phyloP scores from a whole-genome alignment of 208 protist species.

The Crithidia acanthocephali region DNA sequence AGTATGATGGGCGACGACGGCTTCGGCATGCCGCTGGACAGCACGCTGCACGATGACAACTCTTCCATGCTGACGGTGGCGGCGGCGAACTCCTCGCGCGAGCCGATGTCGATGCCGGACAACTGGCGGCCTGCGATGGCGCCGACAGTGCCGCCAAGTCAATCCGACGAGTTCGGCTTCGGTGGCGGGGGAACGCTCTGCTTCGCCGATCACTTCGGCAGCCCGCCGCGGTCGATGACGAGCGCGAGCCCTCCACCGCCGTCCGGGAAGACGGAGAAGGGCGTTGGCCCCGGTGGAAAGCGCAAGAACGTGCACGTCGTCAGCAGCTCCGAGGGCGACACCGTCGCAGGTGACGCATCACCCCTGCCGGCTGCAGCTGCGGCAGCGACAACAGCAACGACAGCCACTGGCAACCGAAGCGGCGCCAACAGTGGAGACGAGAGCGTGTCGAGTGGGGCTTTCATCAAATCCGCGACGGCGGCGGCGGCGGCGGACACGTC shows the following conservation, averaged over 20 bases:
- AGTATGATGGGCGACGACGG: constrained; percentile 15
- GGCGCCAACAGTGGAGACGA: neutral
- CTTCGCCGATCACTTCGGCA: constrained; percentile 13
- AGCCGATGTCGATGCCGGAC: constrained; percentile 31
- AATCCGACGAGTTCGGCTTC: constrained; percentile 17
- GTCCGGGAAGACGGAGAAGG: neutral
- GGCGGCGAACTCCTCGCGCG: neutral
- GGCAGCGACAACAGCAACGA: neutral
- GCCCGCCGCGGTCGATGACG: neutral
- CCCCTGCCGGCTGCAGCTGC: neutral
- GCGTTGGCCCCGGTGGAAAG: neutral
- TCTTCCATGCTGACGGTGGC: constrained; percentile 1
- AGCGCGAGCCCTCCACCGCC: neutral
- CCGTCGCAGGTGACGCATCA: too few relatives aligned
- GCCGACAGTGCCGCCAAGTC: constrained; percentile 36
- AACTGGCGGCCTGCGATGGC: constrained; percentile 28
- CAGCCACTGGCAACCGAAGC: too few relatives aligned
- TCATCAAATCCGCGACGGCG: neutral
- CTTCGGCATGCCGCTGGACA: constrained; percentile 16
- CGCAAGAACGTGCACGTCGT: neutral
- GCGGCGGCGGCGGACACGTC: neutral
- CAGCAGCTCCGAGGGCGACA: neutral
- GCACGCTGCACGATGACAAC: constrained; percentile 14
- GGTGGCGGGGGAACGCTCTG: neutral
- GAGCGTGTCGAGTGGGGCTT: neutral